A percentile compares a stretch with the other conserved stretches of the same genome.
Conservation (phyloP, 345 rosid genomes). For the Toxicodendron radicans region DNA sequence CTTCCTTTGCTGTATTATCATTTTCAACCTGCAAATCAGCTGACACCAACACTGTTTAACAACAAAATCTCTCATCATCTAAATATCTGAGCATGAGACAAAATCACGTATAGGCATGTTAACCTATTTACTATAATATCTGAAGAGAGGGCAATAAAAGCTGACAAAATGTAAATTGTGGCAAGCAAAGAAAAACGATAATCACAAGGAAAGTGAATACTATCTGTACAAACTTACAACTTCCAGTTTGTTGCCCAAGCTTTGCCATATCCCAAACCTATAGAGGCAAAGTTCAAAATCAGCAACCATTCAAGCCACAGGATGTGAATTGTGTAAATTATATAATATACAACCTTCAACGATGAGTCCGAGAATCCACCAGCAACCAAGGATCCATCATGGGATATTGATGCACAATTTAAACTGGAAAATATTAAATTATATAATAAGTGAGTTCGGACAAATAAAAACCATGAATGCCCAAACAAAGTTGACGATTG, state of each 20-base stretch:
- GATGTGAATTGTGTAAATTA: slow-evolving; percentile 1
- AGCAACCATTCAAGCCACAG: slow-evolving; percentile 20
- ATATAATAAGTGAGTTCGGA: slow-evolving; percentile 15
- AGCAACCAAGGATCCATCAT: slow-evolving; percentile 95
- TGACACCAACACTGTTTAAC: slow-evolving; percentile 38
- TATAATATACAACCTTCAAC: slow-evolving; percentile 54
- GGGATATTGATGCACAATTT: slow-evolving; percentile 89
- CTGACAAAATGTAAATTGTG: too few relatives aligned
- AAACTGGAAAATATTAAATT: slow-evolving; percentile 44
- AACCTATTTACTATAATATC: slow-evolving; percentile 1
- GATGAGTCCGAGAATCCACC: slow-evolving; percentile 99
- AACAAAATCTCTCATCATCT: slow-evolving; percentile 8
- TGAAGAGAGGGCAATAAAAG: neutral
- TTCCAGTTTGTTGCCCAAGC: slow-evolving; percentile 69
- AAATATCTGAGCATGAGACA: slow-evolving; percentile 3
- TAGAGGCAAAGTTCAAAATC: slow-evolving; percentile 30
- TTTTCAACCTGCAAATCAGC: slow-evolving; percentile 76
- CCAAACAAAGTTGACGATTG: slow-evolving; percentile 11
- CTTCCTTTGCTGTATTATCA: slow-evolving; percentile 53
- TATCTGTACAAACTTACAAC: slow-evolving; percentile 45
- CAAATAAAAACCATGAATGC: slow-evolving; percentile 9
- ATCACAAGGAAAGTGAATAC: slow-evolving; percentile 4
- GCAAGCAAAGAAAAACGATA: neutral
- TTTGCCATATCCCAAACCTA: slow-evolving; percentile 99
- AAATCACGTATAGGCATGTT: neutral